Evolutionary conservation across 2,329 filamentous ascomycete genomes (phyloP).

Genomic region (Akanthomyces lecanii): DNA sequence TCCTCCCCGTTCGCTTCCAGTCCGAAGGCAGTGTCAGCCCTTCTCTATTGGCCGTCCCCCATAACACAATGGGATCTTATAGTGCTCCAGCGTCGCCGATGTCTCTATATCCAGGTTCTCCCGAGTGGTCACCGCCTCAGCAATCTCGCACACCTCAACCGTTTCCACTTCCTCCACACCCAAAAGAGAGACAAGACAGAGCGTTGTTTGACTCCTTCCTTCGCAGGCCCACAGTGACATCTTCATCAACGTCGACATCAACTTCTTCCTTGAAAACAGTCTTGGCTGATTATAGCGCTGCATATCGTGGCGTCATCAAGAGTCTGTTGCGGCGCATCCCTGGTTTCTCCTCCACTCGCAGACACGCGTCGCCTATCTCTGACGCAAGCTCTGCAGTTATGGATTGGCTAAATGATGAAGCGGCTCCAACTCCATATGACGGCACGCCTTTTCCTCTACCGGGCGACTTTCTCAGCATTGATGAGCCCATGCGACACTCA

Average conservation of each 20-base stretch:
- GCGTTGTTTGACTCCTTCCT: conserved; percentile 27
- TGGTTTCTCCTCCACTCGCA: conserved; percentile 23
- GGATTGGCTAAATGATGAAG: conserved; percentile 29
- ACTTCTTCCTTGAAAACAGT: conserved; percentile 32
- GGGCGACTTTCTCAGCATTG: conserved; percentile 45
- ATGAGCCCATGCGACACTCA: conserved; percentile 22
- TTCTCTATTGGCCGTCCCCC: not conserved
- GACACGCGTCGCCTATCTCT: conserved; percentile 25
- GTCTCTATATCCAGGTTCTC: not conserved
- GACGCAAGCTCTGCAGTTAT: conserved; percentile 19
- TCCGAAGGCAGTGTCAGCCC: not conserved
- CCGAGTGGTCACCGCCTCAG: not conserved
- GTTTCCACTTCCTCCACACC: not conserved
- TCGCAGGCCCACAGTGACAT: conserved; percentile 34
- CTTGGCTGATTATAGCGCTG: conserved; percentile 29
- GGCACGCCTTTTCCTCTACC: conserved; percentile 36
- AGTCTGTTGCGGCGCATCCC: conserved; percentile 38
- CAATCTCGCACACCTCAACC: conserved; percentile 5
- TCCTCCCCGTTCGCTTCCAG: not conserved
- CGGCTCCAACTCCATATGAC: conserved; percentile 23
- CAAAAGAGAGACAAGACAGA: conserved; percentile 15
- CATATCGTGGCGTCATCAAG: conserved; percentile 35
- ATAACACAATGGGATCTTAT: not conserved
- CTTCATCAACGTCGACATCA: conserved; percentile 36
- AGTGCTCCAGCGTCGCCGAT: conserved; percentile 6